Percentiles rank a stretch among this genome's conserved stretches.
These are phyloP conservation scores for Arthrocladium fulminans DNA, from an alignment of 2,329 filamentous ascomycete species.

Conservation along the genomic window DNA sequence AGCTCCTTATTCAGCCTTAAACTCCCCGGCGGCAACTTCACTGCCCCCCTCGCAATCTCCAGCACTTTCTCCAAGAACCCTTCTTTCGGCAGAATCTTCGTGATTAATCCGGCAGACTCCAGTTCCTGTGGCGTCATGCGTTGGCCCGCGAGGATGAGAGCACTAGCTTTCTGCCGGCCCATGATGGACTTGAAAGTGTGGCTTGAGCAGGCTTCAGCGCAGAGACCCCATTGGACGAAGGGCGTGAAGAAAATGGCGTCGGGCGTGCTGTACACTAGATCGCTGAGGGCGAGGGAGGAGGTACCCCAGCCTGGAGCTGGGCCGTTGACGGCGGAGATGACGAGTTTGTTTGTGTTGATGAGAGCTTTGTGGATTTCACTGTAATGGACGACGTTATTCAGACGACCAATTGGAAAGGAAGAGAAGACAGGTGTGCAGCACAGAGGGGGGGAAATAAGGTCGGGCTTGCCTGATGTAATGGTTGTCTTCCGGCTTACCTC, in stretches of 20 bases:
- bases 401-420: neutral
- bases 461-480: neutral
- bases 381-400: neutral
- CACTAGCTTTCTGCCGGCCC: slow-evolving; percentile 14
- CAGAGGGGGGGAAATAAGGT: neutral
- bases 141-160: slow-evolving; percentile 13
- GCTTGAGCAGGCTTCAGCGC: slow-evolving; percentile 75
- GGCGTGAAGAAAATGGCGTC: slow-evolving; percentile 78
- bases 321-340: slow-evolving; percentile 83
- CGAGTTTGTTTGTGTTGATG: slow-evolving; percentile 74
- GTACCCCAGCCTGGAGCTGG: slow-evolving; percentile 81
- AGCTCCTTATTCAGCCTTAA: slow-evolving; percentile 12
- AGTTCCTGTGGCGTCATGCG: slow-evolving; percentile 11
- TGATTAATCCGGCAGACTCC: slow-evolving; percentile 11
- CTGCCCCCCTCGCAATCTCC: slow-evolving; percentile 10
- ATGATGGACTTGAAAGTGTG: slow-evolving; percentile 12
- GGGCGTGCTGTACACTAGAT: slow-evolving; percentile 83
- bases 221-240: slow-evolving; percentile 79
- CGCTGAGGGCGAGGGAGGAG: slow-evolving; percentile 68
- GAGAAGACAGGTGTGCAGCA: neutral
- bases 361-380: slow-evolving; percentile 12
- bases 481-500: slow-evolving; percentile 1
- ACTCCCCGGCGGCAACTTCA: slow-evolving; percentile 9
- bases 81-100: slow-evolving; percentile 11
- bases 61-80: slow-evolving; percentile 11